Evolutionary conservation across 495 filamentous ascomycete species (phyloP).

Genomic region (Rostrohypoxylon terebratum): DNA sequence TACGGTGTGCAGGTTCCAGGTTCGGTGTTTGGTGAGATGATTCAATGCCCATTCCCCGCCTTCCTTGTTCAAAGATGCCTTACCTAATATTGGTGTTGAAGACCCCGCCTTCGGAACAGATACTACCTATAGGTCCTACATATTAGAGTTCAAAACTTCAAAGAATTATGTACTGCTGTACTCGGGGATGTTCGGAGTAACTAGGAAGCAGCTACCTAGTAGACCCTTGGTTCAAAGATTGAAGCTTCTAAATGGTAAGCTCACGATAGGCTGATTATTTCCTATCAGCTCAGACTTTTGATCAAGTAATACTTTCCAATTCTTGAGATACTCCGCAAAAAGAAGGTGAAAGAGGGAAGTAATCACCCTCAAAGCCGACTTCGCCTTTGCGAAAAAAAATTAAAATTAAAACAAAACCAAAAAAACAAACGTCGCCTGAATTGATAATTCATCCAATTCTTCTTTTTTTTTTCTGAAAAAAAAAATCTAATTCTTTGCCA

Average conservation of each 20-base stretch:
- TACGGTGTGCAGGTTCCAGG: slow-evolving; percentile 25
- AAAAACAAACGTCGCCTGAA: not conserved
- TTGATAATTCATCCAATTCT: not conserved
- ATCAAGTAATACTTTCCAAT: not conserved
- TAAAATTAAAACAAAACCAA: too few relatives aligned
- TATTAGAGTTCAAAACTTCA: too few relatives aligned
- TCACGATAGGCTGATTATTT: slow-evolving; percentile 43
- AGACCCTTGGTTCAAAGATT: slow-evolving; percentile 11
- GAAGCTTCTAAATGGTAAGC: slow-evolving; percentile 38
- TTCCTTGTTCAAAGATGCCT: slow-evolving; percentile 7
- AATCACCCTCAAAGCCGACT: slow-evolving; percentile 30
- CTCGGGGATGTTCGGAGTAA: slow-evolving; percentile 21
- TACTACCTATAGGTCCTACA: too few relatives aligned
- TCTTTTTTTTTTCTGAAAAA: not conserved
- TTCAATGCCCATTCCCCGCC: slow-evolving; percentile 20
- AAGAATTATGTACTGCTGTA: too few relatives aligned
- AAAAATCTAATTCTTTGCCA: too few relatives aligned
- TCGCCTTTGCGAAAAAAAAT: slow-evolving; percentile 19
- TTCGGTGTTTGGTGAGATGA: slow-evolving; percentile 7
- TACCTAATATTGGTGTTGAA: slow-evolving; percentile 36
- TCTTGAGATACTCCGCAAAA: slow-evolving; percentile 30
- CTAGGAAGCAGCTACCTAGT: not conserved
- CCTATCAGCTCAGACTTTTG: slow-evolving; percentile 18
- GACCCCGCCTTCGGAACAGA: slow-evolving; percentile 50
- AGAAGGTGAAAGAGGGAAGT: slow-evolving; percentile 2